Percentiles rank a stretch among this genome's conserved stretches.
These are phyloP conservation scores for Favolaschia claudopus DNA, from an alignment of 768 basidiomycete species.

Conservation along the genomic window DNA sequence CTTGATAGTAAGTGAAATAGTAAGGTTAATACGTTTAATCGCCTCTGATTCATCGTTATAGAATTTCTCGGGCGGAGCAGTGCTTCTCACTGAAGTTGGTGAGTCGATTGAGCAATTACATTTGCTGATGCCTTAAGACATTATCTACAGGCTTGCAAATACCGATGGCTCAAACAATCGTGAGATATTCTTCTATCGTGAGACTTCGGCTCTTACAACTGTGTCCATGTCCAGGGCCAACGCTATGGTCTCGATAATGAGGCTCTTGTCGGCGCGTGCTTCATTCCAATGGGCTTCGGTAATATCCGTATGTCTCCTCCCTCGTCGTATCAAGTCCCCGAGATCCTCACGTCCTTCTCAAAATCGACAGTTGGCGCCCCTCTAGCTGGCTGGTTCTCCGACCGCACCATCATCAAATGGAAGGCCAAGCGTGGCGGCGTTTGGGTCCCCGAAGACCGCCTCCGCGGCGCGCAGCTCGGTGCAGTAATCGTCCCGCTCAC, in stretches of 20 bases:
- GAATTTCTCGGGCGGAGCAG: slow-evolving; percentile 40
- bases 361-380: slow-evolving; percentile 51
- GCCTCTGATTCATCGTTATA: slow-evolving; percentile 8
- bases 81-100: slow-evolving; percentile 52
- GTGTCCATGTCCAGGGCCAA: slow-evolving; percentile 50
- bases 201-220: neutral
- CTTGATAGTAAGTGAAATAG: slow-evolving; percentile 51
- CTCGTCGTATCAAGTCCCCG: neutral
- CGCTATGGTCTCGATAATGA: slow-evolving; percentile 64
- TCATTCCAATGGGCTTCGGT: slow-evolving; percentile 66
- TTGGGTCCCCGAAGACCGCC: slow-evolving; percentile 61
- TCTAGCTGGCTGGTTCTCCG: slow-evolving; percentile 54
- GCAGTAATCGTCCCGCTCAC: slow-evolving; percentile 52
- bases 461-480: slow-evolving; percentile 50
- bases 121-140: slow-evolving; percentile 33
- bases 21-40: neutral
- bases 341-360: neutral
- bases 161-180: slow-evolving; percentile 73
- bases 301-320: slow-evolving; percentile 55
- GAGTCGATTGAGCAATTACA: slow-evolving; percentile 12
- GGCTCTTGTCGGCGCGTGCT: slow-evolving; percentile 65
- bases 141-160: slow-evolving; percentile 55
- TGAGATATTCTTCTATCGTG: slow-evolving; percentile 40
- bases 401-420: slow-evolving; percentile 46
- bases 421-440: slow-evolving; percentile 45